Conservation (phyloP, 1,284 basidiomycete genomes). For the Somion occarium region DNA sequence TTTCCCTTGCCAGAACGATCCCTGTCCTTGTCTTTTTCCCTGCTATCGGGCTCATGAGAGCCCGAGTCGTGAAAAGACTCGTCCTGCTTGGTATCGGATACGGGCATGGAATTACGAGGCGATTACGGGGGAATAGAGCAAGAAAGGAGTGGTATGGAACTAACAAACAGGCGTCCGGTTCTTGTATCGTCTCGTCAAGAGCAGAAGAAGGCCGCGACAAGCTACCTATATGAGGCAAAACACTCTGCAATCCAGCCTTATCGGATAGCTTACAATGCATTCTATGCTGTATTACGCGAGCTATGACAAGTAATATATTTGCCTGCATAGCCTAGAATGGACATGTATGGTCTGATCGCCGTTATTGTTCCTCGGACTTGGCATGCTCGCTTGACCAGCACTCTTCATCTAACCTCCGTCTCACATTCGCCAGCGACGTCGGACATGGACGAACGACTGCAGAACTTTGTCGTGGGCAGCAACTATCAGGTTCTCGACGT, state of each 20-base stretch:
- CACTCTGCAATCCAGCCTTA: too few relatives aligned
- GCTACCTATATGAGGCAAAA: background rate
- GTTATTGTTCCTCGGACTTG: too few relatives aligned
- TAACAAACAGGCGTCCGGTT: conserved; percentile 6
- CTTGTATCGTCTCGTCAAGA: conserved; percentile 10
- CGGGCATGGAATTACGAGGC: conserved; percentile 22
- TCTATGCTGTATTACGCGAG: too few relatives aligned
- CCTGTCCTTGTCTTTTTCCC: conserved; percentile 30
- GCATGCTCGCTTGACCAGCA: too few relatives aligned
- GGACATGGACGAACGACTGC: conserved; percentile 40
- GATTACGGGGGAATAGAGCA: conserved; percentile 6
- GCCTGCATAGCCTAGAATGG: too few relatives aligned
- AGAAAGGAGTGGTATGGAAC: conserved; percentile 1
- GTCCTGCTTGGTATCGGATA: conserved; percentile 28
- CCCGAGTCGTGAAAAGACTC: conserved; percentile 23
- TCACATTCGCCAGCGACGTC: background rate
- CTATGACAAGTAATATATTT: too few relatives aligned
- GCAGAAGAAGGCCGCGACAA: background rate
- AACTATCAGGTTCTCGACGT: conserved; percentile 73
- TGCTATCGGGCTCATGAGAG: conserved; percentile 24
- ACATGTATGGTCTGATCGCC: too few relatives aligned
- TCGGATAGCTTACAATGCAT: too few relatives aligned
- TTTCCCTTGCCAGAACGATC: conserved; percentile 31
- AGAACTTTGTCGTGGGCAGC: conserved; percentile 55
- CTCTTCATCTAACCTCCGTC: background rate